Evolutionary conservation across 371 early-diverging fungal genomes (phyloP), one percentile per base, ranked within the genome.

Genomic region (Mucor racemosus): DNA sequence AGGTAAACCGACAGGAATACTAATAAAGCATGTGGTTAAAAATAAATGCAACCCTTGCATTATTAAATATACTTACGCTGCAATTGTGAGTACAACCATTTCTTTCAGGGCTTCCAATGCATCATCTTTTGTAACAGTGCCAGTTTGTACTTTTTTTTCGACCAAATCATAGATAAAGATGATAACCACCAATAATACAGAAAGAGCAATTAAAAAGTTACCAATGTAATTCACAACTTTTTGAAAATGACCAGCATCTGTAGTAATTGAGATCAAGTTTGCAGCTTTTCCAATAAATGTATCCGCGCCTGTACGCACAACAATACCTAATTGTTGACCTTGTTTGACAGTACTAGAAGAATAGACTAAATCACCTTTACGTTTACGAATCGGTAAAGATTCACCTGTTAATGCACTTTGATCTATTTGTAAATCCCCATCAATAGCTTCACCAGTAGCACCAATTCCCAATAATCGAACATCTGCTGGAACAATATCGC

Each of bases 401-500:
- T 99, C 99, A 61, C 93, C 99, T 5, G 98, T 98, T 8, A 99
- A 82, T 6, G 97, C 94, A 55, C 97, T 91, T 80, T 99, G 97
- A 80, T 99, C 99, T 60, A 98, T 90, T 67, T 91, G 88, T 26
- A 97, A 81, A 62, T 89, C 82, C 36, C 85, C 88, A 59, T 92
- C 94, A 15, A 91, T 84, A 7, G 80, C 84, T 67, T 91, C 92
- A 54, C 95, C 95, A 15, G 90, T 91, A 39, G 89, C 91, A 64
- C 89, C 91, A 59, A 97, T 82, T 7, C 96, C 96, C 41, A 97
- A 86, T 50, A 97, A 79, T 54, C 93, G 88, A 46, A 84, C 89
- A 82, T 98, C 99, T 14, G 97, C 99, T 56, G 97, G 97, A 21
- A 97, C 86, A 61, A 95, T 96, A 77, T 97, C 97, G 68, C 99